Evolutionary conservation across 2,329 filamentous ascomycete species (phyloP), one percentile per base, ranked within the genome.

Genomic region (Lojkania enalia): DNA sequence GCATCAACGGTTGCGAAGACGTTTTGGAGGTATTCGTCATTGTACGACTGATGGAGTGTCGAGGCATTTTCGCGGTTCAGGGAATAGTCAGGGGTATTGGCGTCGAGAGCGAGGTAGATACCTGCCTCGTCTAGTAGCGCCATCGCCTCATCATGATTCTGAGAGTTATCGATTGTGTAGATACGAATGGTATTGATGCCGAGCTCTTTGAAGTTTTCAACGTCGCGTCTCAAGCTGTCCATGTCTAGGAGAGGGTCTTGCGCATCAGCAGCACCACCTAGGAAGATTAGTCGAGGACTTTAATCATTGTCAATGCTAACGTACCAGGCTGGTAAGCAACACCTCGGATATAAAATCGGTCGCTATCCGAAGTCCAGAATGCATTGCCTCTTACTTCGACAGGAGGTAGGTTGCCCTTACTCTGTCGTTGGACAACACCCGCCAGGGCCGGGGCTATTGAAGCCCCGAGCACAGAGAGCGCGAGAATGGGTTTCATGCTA

Each of bases 181-280:
- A 96, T 86, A 71, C 91, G 90, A 65, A 96, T 79, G 15, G 90
- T 90, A 77, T 96, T 96, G 73, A 96, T 78, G 25, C 90, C 90
- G 41, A 96, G 78, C 54, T 90, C 80, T 75, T 88, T 82, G 82
- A 96, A 95, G 69, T 88, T 79, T 41, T 75, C 72, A 56, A 96
- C 86, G 66, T 95, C 90, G 53, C 90, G 86, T 67, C 80, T 77
- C 79, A 91, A 92, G 62, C 77, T 71, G 3, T 72, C 70, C 21
- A 78, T 62, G 60, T 95, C 85, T 49, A 88, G 84, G 37, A 96
- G 83, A 50, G 90, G 89, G 64, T 96, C 90, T 36, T 73, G 70
- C 37, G 64, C 64, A 50, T 63, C 64, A 4, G 66, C 49, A 12
- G 66, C 66, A 54, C 66, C 66, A 81, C 72, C 66, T 69, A 27